Base-by-base conservation (phyloP, 164 flowering plant genomes). In the Taxillus chinensis region DNA sequence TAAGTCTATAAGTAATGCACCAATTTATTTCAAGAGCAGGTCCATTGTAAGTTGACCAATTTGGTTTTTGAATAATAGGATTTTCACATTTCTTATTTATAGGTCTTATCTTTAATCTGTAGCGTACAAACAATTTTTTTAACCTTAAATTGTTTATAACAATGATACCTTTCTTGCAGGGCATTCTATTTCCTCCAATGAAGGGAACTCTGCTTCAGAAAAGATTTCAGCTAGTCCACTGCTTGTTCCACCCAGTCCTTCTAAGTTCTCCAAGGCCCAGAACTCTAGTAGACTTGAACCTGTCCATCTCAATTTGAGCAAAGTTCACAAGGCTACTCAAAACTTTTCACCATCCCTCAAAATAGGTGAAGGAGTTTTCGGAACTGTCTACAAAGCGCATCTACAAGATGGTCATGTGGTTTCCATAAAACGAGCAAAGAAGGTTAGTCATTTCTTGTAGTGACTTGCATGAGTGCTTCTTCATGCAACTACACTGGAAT, bases 311-410 rank as follows among this genome's bases (percentile, higher is more conserved):
- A 83, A 41, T 55, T 67, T 86, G 81, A 75, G 60, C 64, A 92
- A 95, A 75, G 79, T 87, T 66, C 39, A 53, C 39, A 91, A 60
- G 77, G 97, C 95, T 11, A 95, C 99, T 12, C 80, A 70, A 16
- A 86, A 80, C 58, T 95, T 95, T 72, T 86, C 99, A 15, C 74
- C 80, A 54, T 64, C 86, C 11, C 70, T 71, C 13, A 70, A 57
- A 70, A 79, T 95, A 38, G 97, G 99, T 43, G 95, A 89, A 77
- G 97, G 97, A 65, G 96, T 87, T 10, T 89, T 86, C 79, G 99
- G 95, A 63, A 80, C 84, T 65, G 96, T 95, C 45, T 95, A 87
- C 78, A 87, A 69, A 74, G 99, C 85, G 45, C 78, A 75, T 49
- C 76, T 95, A 54, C 83, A 71, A 60, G 86, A 82, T 75, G 97